Percentiles rank a stretch among this genome's conserved stretches.
Evolutionary conservation across 1,284 basidiomycete genomes (phyloP).

Genomic region (Fomitopsis schrenkii): DNA sequence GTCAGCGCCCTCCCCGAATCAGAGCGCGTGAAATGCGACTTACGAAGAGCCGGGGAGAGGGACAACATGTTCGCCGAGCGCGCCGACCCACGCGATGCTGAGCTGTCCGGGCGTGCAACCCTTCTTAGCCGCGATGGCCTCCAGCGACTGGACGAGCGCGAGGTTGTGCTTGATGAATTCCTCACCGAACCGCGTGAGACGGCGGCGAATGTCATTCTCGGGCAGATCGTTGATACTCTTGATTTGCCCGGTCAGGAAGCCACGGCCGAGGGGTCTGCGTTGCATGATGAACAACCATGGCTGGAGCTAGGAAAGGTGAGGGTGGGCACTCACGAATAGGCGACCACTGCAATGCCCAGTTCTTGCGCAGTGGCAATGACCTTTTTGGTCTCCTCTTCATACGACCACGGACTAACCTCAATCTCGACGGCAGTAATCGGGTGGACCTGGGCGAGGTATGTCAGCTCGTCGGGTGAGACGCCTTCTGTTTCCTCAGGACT

Average conservation of each 20-base stretch:
- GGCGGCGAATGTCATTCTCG: conserved; percentile 33
- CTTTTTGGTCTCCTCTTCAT: conserved; percentile 42
- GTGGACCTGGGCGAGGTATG: conserved; percentile 28
- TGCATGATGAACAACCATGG: background rate
- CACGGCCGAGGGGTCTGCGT: conserved; percentile 46
- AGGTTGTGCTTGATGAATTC: conserved; percentile 54
- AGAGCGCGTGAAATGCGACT: conserved; percentile 12
- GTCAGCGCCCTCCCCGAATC: background rate
- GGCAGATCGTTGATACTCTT: conserved; percentile 42
- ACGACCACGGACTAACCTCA: conserved; percentile 48
- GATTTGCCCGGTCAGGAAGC: conserved; percentile 50
- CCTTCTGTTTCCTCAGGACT: background rate
- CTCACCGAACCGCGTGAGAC: conserved; percentile 32
- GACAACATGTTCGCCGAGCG: conserved; percentile 43
- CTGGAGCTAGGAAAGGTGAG: background rate
- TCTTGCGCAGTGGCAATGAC: conserved; percentile 38
- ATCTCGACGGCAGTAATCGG: conserved; percentile 48
- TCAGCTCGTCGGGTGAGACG: background rate
- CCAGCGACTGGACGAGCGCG: conserved; percentile 44
- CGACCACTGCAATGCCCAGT: conserved; percentile 45
- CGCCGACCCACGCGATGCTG: conserved; percentile 56
- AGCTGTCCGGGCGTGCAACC: conserved; percentile 53
- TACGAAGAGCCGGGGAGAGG: conserved; percentile 54
- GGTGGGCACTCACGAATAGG: conserved; percentile 41
- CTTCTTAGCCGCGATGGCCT: conserved; percentile 44